Base-by-base conservation (phyloP, 2,329 filamentous ascomycete species). In the Aspergillus carbonarius region DNA sequence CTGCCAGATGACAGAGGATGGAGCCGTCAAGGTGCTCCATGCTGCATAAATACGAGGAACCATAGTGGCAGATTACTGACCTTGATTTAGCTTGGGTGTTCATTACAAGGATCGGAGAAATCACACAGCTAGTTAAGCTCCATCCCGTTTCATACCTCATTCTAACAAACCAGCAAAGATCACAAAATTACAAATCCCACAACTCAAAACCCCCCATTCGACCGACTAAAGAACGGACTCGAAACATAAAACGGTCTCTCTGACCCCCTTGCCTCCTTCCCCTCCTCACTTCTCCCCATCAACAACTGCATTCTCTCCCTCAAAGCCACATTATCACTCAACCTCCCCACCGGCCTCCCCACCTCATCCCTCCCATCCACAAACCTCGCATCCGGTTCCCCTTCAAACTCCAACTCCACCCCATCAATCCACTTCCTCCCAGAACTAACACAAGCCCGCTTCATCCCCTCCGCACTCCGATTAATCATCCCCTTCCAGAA, bases 401-500 rank as follows among this genome's bases (percentile, higher is more conserved):
- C 60, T 5, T 55, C 54, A 37, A 60, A 55, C 12, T 17, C 18
- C 25, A 18, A 32, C n/a, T 57, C 59, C 18, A 55, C 35, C 17
- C 62, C 63, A 30, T 55, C 32, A n/a, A 63, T 60, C 62, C 65
- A 67, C 13, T 34, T 54, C 32, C 51, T 59, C 6, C 54, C 57
- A 1, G 25, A 54, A 4, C 3, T 10, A 18, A 59, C 46, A 54
- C 63, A 67, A 10, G 32, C 44, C 1, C 58, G 13, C 40, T 59
- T 60, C 20, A 66, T 63, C 15, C 59, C 55, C 8, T 59, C 47
- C 10, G 63, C 39, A 27, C 61, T 61, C 7, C 15, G 27, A 54
- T 64, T 65, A 12, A 67, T 59, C 63, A 68, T 65, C 1, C 32
- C 32, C 17, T 44, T 63, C 65, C 62, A 66, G 49, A 67, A 67